Evolutionary conservation across 495 filamentous ascomycete genomes (phyloP).

Genomic region (Terfezia claveryi): DNA sequence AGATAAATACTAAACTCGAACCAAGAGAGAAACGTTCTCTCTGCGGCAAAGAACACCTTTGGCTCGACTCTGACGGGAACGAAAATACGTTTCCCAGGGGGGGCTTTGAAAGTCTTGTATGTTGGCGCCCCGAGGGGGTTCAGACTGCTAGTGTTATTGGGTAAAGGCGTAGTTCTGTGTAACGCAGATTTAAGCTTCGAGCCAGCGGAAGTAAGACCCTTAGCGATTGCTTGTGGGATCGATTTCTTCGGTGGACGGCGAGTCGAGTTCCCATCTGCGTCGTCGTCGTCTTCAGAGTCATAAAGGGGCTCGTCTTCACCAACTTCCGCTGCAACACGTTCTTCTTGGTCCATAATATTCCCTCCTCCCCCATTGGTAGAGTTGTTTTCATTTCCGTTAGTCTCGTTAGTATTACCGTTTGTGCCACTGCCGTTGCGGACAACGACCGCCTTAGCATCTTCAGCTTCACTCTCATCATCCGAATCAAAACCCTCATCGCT

Average conservation of each 20-base stretch:
- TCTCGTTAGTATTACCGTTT: constrained; percentile 7
- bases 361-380: constrained; percentile 24
- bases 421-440: background rate
- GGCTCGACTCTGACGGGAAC: constrained; percentile 91
- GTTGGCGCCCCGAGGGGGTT: constrained; percentile 29
- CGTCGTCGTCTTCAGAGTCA: constrained; percentile 20
- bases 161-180: constrained; percentile 4
- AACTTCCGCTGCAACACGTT: constrained; percentile 42
- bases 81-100: constrained; percentile 79
- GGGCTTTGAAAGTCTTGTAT: constrained; percentile 54
- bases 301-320: constrained; percentile 64
- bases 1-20: constrained; percentile 92
- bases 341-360: constrained; percentile 50
- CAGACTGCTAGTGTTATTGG: constrained; percentile 26
- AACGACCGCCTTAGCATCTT: constrained; percentile 1
- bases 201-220: constrained; percentile 22
- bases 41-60: constrained; percentile 91
- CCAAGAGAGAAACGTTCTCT: constrained; percentile 91
- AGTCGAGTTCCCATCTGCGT: constrained; percentile 1
- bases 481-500: constrained; percentile 48
- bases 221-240: constrained; percentile 27
- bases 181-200: background rate
- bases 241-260: constrained; percentile 22
- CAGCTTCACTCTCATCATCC: constrained; percentile 28
- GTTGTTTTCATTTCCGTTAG: constrained; percentile 10